Percentiles rank a stretch among this genome's conserved stretches.
phyloP scores from a whole-genome alignment of 2,329 filamentous ascomycete species.

The Blumeriella jaapii region DNA sequence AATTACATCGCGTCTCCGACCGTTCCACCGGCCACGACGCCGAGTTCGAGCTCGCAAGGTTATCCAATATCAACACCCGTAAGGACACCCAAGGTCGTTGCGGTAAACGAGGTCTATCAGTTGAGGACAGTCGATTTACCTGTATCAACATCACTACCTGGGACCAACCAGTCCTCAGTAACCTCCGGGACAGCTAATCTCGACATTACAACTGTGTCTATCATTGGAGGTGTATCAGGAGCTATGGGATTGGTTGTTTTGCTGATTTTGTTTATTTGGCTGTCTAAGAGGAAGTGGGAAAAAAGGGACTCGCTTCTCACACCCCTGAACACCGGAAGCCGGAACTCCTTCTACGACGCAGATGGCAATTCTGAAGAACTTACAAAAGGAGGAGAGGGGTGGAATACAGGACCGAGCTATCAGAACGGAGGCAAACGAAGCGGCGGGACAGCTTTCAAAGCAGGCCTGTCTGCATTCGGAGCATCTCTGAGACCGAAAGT shows the following conservation, averaged over 20 bases:
- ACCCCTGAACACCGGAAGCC: constrained; percentile 17
- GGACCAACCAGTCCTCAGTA: constrained; percentile 11
- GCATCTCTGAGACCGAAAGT: constrained; percentile 22
- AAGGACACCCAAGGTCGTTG: no score
- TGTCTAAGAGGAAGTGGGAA: constrained; percentile 18
- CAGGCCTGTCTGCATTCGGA: constrained; percentile 17
- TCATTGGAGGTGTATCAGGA: constrained; percentile 25
- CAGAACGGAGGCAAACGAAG: constrained; percentile 12
- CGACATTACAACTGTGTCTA: constrained; percentile 13
- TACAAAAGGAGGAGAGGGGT: constrained; percentile 12
- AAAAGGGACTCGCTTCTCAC: constrained; percentile 19
- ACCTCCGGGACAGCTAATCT: constrained; percentile 14
- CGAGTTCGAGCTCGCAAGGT: no score
- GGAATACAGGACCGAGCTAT: constrained; percentile 11
- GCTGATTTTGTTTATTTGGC: constrained; percentile 21
- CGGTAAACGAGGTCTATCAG: no score
- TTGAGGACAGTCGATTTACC: constrained; percentile 13
- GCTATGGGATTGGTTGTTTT: constrained; percentile 20
- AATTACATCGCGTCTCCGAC: no score
- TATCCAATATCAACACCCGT: no score
- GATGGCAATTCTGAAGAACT: constrained; percentile 16
- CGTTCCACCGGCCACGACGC: no score
- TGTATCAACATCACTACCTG: constrained; percentile 8
- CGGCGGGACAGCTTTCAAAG: constrained; percentile 13
- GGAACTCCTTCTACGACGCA: constrained; percentile 19